These are phyloP conservation scores for Diaporthe velutina DNA, from an alignment of 2,329 filamentous ascomycete genomes.

Conservation along the genomic window DNA sequence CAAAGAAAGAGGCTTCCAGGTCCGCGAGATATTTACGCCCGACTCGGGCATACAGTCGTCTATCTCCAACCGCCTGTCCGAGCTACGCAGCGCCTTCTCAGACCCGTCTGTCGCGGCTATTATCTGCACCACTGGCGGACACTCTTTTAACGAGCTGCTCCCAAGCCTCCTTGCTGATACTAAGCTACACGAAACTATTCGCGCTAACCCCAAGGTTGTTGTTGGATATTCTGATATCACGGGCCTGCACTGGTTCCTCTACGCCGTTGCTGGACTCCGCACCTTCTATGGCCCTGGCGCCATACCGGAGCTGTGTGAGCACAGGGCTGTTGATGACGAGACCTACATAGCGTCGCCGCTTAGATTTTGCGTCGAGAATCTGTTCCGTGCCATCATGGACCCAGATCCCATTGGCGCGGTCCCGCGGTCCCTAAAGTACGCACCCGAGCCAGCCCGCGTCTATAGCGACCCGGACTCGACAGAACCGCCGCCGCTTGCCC, in stretches of 20 bases:
- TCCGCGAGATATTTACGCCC: conserved; percentile 49
- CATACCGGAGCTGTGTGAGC: conserved; percentile 54
- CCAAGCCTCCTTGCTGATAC: conserved; percentile 53
- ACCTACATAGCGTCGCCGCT: conserved; percentile 39
- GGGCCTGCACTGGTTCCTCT: conserved; percentile 56
- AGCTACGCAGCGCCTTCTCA: conserved; percentile 54
- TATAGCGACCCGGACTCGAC: too few relatives aligned
- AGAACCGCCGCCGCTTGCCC: neutral
- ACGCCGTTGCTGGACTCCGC: conserved; percentile 53
- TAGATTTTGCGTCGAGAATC: conserved; percentile 35
- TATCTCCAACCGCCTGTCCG: conserved; percentile 52
- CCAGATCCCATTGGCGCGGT: conserved; percentile 48
- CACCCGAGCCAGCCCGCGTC: conserved; percentile 38
- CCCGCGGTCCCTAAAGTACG: conserved; percentile 47
- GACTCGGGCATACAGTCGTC: conserved; percentile 49
- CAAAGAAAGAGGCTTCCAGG: conserved; percentile 49
- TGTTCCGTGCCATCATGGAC: conserved; percentile 49
- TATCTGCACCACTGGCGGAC: conserved; percentile 56
- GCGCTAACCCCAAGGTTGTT: conserved; percentile 55
- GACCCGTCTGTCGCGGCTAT: conserved; percentile 52
- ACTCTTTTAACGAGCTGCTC: conserved; percentile 55
- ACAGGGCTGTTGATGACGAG: conserved; percentile 47
- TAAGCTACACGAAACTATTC: conserved; percentile 50
- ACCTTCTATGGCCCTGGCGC: conserved; percentile 59
- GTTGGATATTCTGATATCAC: conserved; percentile 59